A percentile compares a stretch with the other conserved stretches of the same genome.
phyloP scores from a whole-genome alignment of 805 yeast species.

The Lipomyces japonicus region DNA sequence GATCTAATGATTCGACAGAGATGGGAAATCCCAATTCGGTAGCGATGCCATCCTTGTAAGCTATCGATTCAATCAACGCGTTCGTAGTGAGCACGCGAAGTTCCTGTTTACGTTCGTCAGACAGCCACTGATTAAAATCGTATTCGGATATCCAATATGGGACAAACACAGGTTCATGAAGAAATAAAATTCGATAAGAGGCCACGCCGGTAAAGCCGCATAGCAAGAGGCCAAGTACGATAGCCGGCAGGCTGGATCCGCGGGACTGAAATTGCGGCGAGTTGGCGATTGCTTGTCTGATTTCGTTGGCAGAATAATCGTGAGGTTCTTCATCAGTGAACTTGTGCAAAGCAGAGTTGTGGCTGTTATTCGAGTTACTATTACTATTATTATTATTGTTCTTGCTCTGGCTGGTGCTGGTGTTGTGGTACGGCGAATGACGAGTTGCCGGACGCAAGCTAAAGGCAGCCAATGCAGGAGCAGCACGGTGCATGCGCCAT shows the following conservation, averaged over 20 bases:
- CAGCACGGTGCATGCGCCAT: too few relatives aligned
- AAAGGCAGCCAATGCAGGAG: too few relatives aligned
- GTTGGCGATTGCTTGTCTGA: conserved; percentile 22
- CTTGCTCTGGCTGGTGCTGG: too few relatives aligned
- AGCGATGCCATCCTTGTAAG: conserved; percentile 20
- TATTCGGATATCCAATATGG: conserved; percentile 23
- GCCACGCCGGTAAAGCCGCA: conserved; percentile 33
- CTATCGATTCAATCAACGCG: conserved; percentile 19
- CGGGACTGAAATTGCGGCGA: conserved; percentile 4
- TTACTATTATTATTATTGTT: too few relatives aligned
- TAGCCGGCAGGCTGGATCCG: neutral
- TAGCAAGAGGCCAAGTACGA: neutral
- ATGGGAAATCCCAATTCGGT: conserved; percentile 21
- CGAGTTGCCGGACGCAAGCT: too few relatives aligned
- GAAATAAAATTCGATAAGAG: conserved; percentile 10
- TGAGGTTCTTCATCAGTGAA: conserved; percentile 10
- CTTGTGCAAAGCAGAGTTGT: conserved; percentile 1
- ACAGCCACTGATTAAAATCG: conserved; percentile 19
- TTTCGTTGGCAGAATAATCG: conserved; percentile 13
- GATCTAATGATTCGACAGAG: conserved; percentile 12
- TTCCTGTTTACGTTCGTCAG: too few relatives aligned
- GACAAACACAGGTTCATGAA: conserved; percentile 13
- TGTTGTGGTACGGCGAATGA: too few relatives aligned
- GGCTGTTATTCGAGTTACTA: too few relatives aligned
- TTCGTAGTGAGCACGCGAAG: too few relatives aligned